A percentile compares a stretch with the other conserved stretches of the same genome.
Evolutionary conservation across 257 asterid species (phyloP).

Genomic region (Jasminum sambac): DNA sequence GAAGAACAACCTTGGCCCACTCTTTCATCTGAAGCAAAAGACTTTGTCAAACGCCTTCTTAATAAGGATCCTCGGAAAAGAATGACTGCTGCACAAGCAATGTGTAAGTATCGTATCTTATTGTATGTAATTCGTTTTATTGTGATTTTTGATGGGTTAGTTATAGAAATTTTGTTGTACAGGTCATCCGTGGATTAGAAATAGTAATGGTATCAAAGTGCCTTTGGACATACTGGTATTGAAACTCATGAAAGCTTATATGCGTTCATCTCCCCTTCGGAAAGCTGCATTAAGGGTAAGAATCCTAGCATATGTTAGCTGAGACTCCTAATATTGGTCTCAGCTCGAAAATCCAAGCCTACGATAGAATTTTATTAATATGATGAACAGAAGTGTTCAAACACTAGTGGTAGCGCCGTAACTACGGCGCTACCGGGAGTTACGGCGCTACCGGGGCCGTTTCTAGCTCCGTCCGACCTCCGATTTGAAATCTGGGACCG

Average conservation of each 20-base stretch:
- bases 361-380: no score
- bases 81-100: slow-evolving; percentile 68
- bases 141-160: neutral
- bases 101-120: slow-evolving; percentile 42
- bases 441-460: no score
- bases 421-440: no score
- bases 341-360: no score
- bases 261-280: slow-evolving; percentile 61
- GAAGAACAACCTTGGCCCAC: slow-evolving; percentile 67
- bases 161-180: slow-evolving; percentile 18
- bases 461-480: no score
- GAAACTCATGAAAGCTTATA: slow-evolving; percentile 57
- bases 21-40: slow-evolving; percentile 51
- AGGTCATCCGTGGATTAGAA: slow-evolving; percentile 69
- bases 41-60: slow-evolving; percentile 52
- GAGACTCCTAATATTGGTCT: no score
- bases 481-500: no score
- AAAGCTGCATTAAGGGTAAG: slow-evolving; percentile 57
- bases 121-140: neutral
- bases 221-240: slow-evolving; percentile 52
- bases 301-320: neutral
- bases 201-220: slow-evolving; percentile 35
- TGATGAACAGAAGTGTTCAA: no score
- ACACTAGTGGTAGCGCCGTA: no score
- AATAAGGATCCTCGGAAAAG: slow-evolving; percentile 65